These are phyloP conservation scores for Cladosporium sp. DNA, from an alignment of 2,329 filamentous ascomycete genomes.

Conservation along the genomic window DNA sequence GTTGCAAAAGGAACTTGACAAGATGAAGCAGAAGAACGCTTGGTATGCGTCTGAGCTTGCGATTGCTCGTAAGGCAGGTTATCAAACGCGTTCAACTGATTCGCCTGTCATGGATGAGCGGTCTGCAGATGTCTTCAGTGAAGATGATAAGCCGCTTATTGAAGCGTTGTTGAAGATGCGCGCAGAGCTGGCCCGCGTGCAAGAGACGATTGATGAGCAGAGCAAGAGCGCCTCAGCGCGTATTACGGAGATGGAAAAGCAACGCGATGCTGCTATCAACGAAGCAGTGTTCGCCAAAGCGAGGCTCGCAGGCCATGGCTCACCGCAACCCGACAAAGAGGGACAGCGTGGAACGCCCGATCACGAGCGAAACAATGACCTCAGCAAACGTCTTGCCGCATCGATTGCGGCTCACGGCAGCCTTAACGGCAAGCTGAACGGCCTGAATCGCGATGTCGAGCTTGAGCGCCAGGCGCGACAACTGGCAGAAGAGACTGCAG, in stretches of 20 bases:
- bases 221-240: conserved; percentile 78
- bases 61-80: conserved; percentile 84
- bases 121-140: conserved; percentile 72
- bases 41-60: conserved; percentile 97
- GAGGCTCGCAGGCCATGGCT: conserved; percentile 74
- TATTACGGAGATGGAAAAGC: conserved; percentile 89
- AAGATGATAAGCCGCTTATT: conserved; percentile 86
- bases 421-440: conserved; percentile 70
- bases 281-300: conserved; percentile 95
- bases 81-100: conserved; percentile 60
- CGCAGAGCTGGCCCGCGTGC: conserved; percentile 81
- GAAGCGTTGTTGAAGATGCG: conserved; percentile 92
- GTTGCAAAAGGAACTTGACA: conserved; percentile 80
- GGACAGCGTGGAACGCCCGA: conserved; percentile 52
- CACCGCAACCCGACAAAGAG: conserved; percentile 46
- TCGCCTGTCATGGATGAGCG: conserved; percentile 73
- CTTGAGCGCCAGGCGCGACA: conserved; percentile 76
- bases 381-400: conserved; percentile 76
- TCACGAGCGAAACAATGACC: conserved; percentile 62
- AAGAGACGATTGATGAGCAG: conserved; percentile 83
- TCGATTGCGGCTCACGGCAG: conserved; percentile 75
- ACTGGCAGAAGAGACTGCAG: conserved; percentile 81
- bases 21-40: conserved; percentile 77
- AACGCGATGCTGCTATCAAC: conserved; percentile 87
- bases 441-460: conserved; percentile 64